phyloP scores from a whole-genome alignment of 2,329 filamentous ascomycete genomes.

The Penicillium hesseltinei region DNA sequence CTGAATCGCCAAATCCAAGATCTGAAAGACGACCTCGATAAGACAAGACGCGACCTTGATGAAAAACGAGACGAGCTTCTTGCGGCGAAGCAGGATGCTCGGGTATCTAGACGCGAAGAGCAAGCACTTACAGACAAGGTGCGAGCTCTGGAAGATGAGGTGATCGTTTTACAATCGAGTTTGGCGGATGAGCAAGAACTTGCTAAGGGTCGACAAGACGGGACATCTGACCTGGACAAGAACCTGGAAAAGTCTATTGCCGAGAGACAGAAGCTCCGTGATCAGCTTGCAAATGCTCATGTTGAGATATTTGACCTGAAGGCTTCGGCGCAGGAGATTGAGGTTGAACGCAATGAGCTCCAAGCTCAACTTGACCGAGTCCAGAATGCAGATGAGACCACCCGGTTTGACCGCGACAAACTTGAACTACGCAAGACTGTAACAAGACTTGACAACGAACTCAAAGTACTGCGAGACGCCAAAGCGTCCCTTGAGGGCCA shows the following conservation, averaged over 20 bases:
- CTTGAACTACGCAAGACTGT: conserved; percentile 67
- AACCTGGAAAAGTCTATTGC: conserved; percentile 57
- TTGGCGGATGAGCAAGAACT: conserved; percentile 65
- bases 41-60: conserved; percentile 64
- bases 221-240: conserved; percentile 58
- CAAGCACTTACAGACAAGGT: conserved; percentile 63
- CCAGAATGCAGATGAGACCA: conserved; percentile 56
- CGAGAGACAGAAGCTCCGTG: conserved; percentile 64
- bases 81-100: conserved; percentile 65
- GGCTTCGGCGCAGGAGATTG: conserved; percentile 56
- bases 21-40: conserved; percentile 67
- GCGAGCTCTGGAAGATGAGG: conserved; percentile 69
- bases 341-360: conserved; percentile 66
- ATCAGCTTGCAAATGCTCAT: conserved; percentile 59
- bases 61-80: conserved; percentile 66
- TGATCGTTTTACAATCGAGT: conserved; percentile 68
- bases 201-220: conserved; percentile 56
- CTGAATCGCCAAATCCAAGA: conserved; percentile 72
- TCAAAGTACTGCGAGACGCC: conserved; percentile 64
- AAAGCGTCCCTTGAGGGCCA: conserved; percentile 62
- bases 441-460: conserved; percentile 65
- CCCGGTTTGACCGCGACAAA: conserved; percentile 66
- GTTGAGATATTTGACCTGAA: conserved; percentile 61
- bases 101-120: conserved; percentile 64
- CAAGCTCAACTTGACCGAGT: conserved; percentile 58